A percentile compares a stretch with the other conserved stretches of the same genome.
phyloP scores from a whole-genome alignment of 1,284 basidiomycete genomes.

The Entoloma clypeatum region DNA sequence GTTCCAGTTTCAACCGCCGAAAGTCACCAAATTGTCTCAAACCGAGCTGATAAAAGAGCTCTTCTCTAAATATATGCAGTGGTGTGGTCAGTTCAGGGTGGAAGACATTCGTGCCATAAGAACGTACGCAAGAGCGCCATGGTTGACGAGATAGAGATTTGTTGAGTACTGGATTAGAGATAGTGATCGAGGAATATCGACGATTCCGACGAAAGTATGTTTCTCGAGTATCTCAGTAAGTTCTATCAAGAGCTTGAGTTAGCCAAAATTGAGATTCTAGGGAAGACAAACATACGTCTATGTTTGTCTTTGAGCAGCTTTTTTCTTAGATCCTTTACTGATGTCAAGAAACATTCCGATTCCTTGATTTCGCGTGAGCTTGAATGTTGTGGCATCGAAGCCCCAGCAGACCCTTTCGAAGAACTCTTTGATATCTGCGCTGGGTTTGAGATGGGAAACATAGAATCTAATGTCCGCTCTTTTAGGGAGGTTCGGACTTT shows the following conservation, averaged over 20 bases:
- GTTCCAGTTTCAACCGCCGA: conserved; percentile 74
- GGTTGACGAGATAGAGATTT: conserved; percentile 86
- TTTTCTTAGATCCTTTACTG: conserved; percentile 69
- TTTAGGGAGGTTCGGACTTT: conserved; percentile 89
- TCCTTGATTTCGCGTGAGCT: conserved; percentile 64
- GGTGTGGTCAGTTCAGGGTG: no score
- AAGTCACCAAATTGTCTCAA: conserved; percentile 90
- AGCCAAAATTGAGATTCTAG: neutral
- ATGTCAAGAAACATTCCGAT: conserved; percentile 78
- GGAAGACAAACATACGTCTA: conserved; percentile 47
- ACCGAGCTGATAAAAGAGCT: conserved; percentile 93
- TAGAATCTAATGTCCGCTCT: conserved; percentile 90
- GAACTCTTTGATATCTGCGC: conserved; percentile 35
- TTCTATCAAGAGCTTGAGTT: conserved; percentile 41
- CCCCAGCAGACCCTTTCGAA: conserved; percentile 19
- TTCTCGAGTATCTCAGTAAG: conserved; percentile 81
- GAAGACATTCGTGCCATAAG: no score
- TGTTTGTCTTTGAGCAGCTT: conserved; percentile 62
- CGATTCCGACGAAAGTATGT: conserved; percentile 92
- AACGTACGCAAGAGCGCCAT: conserved; percentile 75
- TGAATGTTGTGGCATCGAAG: conserved; percentile 22
- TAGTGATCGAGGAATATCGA: conserved; percentile 71
- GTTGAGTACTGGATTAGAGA: conserved; percentile 88
- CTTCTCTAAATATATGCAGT: conserved; percentile 58
- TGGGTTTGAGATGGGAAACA: conserved; percentile 70